Conservation (phyloP, 441 rosid species). For the Erodium trifolium region DNA sequence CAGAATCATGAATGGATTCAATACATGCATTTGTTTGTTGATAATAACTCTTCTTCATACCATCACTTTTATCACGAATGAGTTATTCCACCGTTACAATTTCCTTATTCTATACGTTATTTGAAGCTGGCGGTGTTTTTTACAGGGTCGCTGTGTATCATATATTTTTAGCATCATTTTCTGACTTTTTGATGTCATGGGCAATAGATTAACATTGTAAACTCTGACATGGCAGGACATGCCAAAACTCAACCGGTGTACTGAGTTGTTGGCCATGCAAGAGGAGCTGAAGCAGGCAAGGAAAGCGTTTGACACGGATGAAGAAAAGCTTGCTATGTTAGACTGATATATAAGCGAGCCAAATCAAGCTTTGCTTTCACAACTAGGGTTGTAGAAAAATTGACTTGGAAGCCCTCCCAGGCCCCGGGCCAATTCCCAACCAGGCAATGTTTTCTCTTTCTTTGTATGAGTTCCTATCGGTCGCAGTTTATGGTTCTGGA, state of each 20-base stretch:
- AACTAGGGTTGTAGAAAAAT: not conserved
- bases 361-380: not conserved
- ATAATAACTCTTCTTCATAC: not conserved
- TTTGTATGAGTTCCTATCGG: too few relatives aligned
- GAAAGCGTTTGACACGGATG: conserved; percentile 45
- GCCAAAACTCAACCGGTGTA: conserved; percentile 79
- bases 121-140: not conserved
- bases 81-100: not conserved
- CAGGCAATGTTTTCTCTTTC: too few relatives aligned
- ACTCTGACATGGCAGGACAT: conserved; percentile 44
- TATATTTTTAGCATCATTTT: too few relatives aligned
- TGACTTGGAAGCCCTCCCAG: too few relatives aligned
- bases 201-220: not conserved
- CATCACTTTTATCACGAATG: not conserved
- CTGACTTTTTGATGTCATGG: not conserved
- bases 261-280: conserved; percentile 80
- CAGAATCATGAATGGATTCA: not conserved
- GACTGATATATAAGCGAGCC: conserved; percentile 20
- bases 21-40: not conserved
- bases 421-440: too few relatives aligned
- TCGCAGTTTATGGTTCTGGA: not conserved
- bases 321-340: conserved; percentile 37
- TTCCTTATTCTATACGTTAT: not conserved
- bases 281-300: conserved; percentile 96
- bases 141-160: not conserved